Base-by-base conservation (phyloP, 2,329 filamentous ascomycete genomes). In the Exophiala oligosperma region DNA sequence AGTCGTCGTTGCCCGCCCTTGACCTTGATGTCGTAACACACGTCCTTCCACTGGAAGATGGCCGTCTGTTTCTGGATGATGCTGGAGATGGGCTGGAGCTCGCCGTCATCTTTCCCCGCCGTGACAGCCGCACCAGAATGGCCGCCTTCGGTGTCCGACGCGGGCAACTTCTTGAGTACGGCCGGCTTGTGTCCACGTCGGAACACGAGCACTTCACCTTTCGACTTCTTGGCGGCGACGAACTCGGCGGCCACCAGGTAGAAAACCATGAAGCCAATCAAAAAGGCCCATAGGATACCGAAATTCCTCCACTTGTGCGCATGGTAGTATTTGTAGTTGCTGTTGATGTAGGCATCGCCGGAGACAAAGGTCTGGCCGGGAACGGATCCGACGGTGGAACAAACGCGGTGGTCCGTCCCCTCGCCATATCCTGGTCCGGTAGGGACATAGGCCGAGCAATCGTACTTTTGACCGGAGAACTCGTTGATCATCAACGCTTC, bases 1-100 rank as follows among this genome's bases (percentile, higher is more conserved):
- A 97, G 89, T 44, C 88, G 85, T 14, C 91, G 84, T 1, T 81
- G 76, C 67, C 93, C 85, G 12, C 80, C 79, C 78, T 95, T 95
- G 75, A 96, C 92, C 67, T 85, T 84, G 71, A 91, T 88, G 59
- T 91, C 87, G 67, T 90, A 96, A 75, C 88, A 92, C 1, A 96
- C 87, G 66, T 93, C 81, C 64, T 87, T 83, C 92, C 91, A 96
- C 69, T 91, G 89, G 79, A 95, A 95, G 60, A 92, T 84, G 23
- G 89, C 89, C 3, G 84, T 91, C 70, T 91, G 87, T 64, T 78
- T 79, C 67, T 85, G 82, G 52, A 87, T 86, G 41, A 68, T 71
- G 23, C 70, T 71, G 32, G 71, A 68, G 41, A 66, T 68, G 17
- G 55, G 52, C 37, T 60, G 48, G 3, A 60, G 51, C 32, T 59